Evolutionary conservation across 352 stramenopile genomes (phyloP).

Genomic region (Phytophthora sojae): DNA sequence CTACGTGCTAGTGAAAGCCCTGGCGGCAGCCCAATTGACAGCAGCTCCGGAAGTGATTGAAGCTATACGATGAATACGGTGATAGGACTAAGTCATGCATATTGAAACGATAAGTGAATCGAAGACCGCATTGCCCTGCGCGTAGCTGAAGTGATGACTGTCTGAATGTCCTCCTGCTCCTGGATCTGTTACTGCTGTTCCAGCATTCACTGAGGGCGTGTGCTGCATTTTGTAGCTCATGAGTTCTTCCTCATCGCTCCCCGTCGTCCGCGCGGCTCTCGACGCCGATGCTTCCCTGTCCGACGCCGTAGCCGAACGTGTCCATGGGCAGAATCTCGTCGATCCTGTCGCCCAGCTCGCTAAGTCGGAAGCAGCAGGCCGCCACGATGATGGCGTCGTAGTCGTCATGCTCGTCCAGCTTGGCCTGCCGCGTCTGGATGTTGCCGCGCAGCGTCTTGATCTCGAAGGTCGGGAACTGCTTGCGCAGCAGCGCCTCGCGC

Average conservation of each 20-base stretch:
- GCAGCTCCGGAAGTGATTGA: no score
- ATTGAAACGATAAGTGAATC: no score
- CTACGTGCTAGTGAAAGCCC: no score
- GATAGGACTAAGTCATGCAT: no score
- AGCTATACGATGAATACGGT: no score
- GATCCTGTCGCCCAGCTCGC: conserved; percentile 72
- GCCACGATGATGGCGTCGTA: conserved; percentile 91
- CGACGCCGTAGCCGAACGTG: conserved; percentile 84
- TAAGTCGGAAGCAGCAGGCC: conserved; percentile 81
- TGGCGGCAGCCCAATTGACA: no score
- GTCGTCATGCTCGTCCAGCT: conserved; percentile 84
- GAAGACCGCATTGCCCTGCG: no score
- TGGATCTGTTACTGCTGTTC: no score
- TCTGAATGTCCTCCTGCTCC: no score
- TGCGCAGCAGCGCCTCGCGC: conserved; percentile 78
- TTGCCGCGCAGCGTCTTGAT: conserved; percentile 90
- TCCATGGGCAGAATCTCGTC: conserved; percentile 78
- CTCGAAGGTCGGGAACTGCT: conserved; percentile 72
- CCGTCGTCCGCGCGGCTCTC: conserved; percentile 78
- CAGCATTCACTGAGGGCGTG: no score
- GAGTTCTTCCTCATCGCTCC: conserved; percentile 22
- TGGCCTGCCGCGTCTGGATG: conserved; percentile 87
- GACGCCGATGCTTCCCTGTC: conserved; percentile 88
- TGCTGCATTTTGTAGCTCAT: no score
- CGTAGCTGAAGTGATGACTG: no score